Evolutionary conservation across 371 early-diverging fungal species (phyloP).

Genomic region (Lichtheimia ramosa): DNA sequence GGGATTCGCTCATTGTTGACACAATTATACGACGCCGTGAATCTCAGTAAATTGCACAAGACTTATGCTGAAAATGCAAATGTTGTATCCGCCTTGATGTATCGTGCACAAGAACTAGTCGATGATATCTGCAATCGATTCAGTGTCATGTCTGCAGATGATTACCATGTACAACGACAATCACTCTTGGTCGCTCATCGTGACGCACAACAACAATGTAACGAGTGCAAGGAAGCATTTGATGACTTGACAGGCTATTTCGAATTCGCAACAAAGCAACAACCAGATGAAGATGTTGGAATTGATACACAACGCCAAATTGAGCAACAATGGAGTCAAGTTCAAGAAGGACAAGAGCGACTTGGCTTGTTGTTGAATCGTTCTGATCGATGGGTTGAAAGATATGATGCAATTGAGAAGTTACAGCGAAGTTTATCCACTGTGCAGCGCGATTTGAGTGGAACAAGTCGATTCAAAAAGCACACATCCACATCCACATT

Average conservation of each 20-base stretch:
- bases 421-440: constrained; percentile 10
- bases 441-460: constrained; percentile 4
- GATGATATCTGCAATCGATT: neutral
- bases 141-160: constrained; percentile 4
- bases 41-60: constrained; percentile 36
- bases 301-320: constrained; percentile 23
- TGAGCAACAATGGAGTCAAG: constrained; percentile 15
- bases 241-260: constrained; percentile 41
- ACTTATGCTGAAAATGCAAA: constrained; percentile 38
- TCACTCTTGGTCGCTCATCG: constrained; percentile 18
- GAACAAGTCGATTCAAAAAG: neutral
- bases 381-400: constrained; percentile 13
- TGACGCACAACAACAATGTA: constrained; percentile 23
- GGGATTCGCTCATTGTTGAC: constrained; percentile 29
- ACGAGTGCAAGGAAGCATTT: constrained; percentile 41
- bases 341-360: constrained; percentile 7
- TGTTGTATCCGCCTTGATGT: constrained; percentile 7
- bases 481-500: neutral
- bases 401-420: constrained; percentile 9
- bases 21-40: constrained; percentile 37
- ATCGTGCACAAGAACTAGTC: neutral
- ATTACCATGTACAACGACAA: constrained; percentile 14
- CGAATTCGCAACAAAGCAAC: constrained; percentile 28
- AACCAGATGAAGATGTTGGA: constrained; percentile 15
- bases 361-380: constrained; percentile 5